Percentiles rank a stretch among this genome's conserved stretches.
These are phyloP conservation scores for Daldinia concentrica DNA, from an alignment of 495 filamentous ascomycete genomes.

Conservation along the genomic window DNA sequence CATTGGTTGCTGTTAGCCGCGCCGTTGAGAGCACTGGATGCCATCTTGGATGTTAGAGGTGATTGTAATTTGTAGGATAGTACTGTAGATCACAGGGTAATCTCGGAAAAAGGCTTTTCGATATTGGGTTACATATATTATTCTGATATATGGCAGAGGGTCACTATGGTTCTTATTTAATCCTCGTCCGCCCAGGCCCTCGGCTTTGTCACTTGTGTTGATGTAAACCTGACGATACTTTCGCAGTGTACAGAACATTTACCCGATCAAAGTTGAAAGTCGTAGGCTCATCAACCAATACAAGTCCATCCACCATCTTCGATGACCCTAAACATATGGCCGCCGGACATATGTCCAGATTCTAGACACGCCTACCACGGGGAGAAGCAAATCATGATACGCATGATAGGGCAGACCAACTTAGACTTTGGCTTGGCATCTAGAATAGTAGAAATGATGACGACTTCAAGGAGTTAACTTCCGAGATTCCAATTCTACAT, in stretches of 20 bases:
- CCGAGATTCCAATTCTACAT: not conserved
- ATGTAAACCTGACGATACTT: conserved; percentile 19
- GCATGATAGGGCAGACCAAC: not conserved
- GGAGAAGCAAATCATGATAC: not conserved
- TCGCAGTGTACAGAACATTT: not conserved
- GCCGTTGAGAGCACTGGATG: conserved; percentile 11
- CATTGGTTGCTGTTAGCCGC: conserved; percentile 42
- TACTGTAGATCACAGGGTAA: not conserved
- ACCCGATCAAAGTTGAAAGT: not conserved
- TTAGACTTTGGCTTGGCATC: conserved; percentile 3
- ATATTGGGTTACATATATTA: not conserved
- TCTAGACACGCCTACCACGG: not conserved
- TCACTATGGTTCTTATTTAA: not conserved
- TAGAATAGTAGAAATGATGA: conserved; percentile 4
- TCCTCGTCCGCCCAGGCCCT: not conserved
- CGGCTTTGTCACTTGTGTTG: not conserved
- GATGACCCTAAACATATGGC: not conserved
- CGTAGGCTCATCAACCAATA: not conserved
- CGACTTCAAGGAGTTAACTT: not conserved
- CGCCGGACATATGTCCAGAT: not conserved
- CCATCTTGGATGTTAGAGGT: conserved; percentile 16
- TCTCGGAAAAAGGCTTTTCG: not conserved
- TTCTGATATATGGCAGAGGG: not conserved
- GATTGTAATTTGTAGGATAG: not conserved
- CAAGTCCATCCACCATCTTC: not conserved